Evolutionary conservation across 768 basidiomycete genomes (phyloP).

Genomic region (Fibroporia radiculosa): DNA sequence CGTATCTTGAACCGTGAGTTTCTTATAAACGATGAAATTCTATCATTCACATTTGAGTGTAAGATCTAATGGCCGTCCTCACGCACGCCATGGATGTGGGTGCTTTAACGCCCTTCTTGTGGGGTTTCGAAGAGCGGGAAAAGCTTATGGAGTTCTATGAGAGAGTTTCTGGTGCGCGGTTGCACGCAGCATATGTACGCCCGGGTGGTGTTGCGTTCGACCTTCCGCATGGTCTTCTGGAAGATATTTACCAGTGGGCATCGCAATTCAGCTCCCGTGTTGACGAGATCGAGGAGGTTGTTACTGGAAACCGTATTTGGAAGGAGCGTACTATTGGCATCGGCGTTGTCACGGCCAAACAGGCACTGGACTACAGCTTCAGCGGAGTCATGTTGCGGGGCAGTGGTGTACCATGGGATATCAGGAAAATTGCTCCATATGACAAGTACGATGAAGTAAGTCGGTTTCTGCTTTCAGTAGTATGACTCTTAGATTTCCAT

Average conservation of each 20-base stretch:
- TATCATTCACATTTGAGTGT: not conserved
- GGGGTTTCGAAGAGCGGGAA: constrained; percentile 99
- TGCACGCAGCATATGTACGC: constrained; percentile 96
- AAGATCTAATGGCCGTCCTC: constrained; percentile 94
- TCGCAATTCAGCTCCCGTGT: constrained; percentile 88
- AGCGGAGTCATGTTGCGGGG: constrained; percentile 96
- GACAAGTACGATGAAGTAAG: constrained; percentile 90
- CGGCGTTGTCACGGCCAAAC: constrained; percentile 83
- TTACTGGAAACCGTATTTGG: constrained; percentile 98
- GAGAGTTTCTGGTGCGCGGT: constrained; percentile 94
- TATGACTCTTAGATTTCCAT: not conserved
- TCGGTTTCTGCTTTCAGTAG: not conserved
- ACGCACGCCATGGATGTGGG: constrained; percentile 98
- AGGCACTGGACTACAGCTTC: constrained; percentile 90
- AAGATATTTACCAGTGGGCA: constrained; percentile 97
- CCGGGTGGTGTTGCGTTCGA: constrained; percentile 98
- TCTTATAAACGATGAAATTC: constrained; percentile 6
- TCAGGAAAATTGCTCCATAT: constrained; percentile 87
- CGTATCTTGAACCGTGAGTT: constrained; percentile 84
- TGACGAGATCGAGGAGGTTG: constrained; percentile 97
- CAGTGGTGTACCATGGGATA: constrained; percentile 90
- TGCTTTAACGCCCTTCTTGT: constrained; percentile 95
- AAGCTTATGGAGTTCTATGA: constrained; percentile 99
- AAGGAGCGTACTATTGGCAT: constrained; percentile 89
- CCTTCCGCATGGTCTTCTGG: constrained; percentile 94